Percentiles rank a stretch among this genome's conserved stretches.
Conservation (phyloP, 2,329 filamentous ascomycete genomes). For the Teratosphaeria zuluensis region DNA sequence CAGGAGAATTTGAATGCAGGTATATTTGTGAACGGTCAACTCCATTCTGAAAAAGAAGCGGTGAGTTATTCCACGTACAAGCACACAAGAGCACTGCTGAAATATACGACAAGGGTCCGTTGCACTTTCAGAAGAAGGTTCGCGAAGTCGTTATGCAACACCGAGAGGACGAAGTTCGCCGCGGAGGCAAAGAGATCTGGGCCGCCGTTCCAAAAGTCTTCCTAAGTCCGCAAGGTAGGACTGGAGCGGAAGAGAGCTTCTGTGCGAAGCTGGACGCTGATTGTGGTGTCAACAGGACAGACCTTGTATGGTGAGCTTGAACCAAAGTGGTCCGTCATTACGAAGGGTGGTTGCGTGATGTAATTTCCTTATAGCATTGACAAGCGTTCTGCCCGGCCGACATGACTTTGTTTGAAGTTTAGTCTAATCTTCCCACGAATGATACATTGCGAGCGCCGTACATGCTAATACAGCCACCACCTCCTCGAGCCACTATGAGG, state of each 20-base stretch:
- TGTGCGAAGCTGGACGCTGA: not conserved
- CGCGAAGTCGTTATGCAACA: not conserved
- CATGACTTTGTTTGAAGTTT: not conserved
- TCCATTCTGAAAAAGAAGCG: not conserved
- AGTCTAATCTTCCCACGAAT: not conserved
- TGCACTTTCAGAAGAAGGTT: not conserved
- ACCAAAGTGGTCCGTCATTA: not conserved
- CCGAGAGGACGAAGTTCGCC: not conserved
- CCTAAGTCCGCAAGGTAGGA: not conserved
- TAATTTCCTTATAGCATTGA: not conserved
- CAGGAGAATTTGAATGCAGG: not conserved
- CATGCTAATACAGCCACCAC: not conserved
- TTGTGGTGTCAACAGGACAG: not conserved
- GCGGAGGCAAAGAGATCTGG: not conserved
- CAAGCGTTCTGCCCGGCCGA: not conserved
- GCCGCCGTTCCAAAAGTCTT: not conserved
- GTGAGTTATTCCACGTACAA: not conserved
- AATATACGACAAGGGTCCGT: not conserved
- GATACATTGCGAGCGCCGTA: not conserved
- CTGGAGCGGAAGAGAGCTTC: not conserved
- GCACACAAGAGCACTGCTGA: not conserved
- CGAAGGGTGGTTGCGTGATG: not conserved
- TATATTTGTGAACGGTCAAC: not conserved
- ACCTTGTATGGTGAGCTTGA: not conserved
- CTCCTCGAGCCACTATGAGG: not conserved